Evolutionary conservation across 441 rosid genomes (phyloP).

Genomic region (Euphorbia schlechtendalii): DNA sequence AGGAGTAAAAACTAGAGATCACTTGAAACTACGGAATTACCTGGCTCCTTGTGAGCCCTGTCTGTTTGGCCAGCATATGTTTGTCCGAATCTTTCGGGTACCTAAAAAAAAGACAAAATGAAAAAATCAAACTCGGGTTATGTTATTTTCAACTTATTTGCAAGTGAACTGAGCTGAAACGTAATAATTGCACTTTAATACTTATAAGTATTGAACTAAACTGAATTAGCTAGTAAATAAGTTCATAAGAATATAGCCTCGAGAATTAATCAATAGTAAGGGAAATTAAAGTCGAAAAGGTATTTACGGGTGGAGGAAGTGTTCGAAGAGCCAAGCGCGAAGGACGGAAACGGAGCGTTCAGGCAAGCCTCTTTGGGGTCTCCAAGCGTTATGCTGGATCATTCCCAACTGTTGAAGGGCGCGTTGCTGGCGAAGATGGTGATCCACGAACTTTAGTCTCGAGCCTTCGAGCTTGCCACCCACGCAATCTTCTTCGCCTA

Average conservation of each 20-base stretch:
- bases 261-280: background rate
- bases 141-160: no score
- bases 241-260: no score
- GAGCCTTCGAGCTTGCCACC: constrained; percentile 56
- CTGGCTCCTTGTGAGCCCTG: constrained; percentile 81
- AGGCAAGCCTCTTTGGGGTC: constrained; percentile 84
- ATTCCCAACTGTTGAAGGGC: constrained; percentile 85
- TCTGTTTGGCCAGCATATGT: constrained; percentile 69
- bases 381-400: constrained; percentile 90
- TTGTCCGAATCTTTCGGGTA: constrained; percentile 90
- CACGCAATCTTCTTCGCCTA: constrained; percentile 54
- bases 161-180: no score
- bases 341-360: constrained; percentile 75
- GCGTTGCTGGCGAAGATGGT: constrained; percentile 84
- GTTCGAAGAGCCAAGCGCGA: constrained; percentile 92
- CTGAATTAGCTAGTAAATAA: no score
- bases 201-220: no score
- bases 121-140: no score
- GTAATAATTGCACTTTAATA: no score
- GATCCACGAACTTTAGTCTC: constrained; percentile 48
- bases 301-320: constrained; percentile 86
- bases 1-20: no score
- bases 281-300: background rate
- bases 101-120: constrained; percentile 26
- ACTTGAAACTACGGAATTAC: constrained; percentile 21